A percentile compares a stretch with the other conserved stretches of the same genome.
phyloP scores from a whole-genome alignment of 176 grass and related monocot genomes.

The Musa beccarii region DNA sequence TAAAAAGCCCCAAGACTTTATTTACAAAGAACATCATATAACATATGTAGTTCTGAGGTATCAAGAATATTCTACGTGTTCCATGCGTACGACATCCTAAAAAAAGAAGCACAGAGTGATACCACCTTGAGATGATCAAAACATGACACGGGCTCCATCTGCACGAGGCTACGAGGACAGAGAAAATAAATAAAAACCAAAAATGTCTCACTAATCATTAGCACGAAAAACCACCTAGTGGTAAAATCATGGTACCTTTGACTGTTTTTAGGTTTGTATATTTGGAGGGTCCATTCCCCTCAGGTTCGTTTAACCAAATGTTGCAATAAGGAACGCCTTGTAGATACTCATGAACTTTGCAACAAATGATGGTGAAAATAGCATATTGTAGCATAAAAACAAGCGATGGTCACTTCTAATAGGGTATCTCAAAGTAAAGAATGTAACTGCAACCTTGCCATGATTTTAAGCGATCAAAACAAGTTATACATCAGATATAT shows the following conservation, averaged over 20 bases:
- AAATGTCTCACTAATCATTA: background rate
- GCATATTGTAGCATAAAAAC: background rate
- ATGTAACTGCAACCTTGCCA: background rate
- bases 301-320: slow-evolving; percentile 56
- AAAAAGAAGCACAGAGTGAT: no score
- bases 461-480: background rate
- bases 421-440: background rate
- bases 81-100: no score
- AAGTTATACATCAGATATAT: background rate
- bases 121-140: no score
- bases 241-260: background rate
- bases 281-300: background rate
- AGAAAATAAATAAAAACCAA: no score
- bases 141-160: no score
- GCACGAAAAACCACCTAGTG: background rate
- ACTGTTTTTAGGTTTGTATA: background rate
- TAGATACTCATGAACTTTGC: slow-evolving; percentile 99
- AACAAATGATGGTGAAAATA: slow-evolving; percentile 61
- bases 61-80: no score
- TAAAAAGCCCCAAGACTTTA: no score
- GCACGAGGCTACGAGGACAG: no score
- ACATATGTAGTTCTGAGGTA: no score
- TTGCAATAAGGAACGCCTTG: slow-evolving; percentile 76
- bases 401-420: background rate
- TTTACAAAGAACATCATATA: no score